Base-by-base conservation (phyloP, 2,329 filamentous ascomycete genomes). In the Fusarium cicatricum region DNA sequence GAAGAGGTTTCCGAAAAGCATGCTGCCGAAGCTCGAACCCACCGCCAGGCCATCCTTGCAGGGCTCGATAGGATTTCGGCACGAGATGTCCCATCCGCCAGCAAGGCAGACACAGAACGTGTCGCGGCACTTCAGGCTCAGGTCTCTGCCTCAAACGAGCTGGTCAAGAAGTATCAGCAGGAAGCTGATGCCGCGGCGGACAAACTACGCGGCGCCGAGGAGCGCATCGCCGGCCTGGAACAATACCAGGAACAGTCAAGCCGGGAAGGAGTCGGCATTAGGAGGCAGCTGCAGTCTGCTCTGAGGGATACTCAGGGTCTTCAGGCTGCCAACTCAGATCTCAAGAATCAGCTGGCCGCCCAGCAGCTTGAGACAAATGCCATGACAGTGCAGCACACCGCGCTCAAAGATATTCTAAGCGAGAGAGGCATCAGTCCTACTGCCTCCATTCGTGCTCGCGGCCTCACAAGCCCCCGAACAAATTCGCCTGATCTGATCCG, bases 211-310 rank as follows among this genome's bases (percentile, higher is more conserved):
- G 90, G 90, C 54, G 95, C 95, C 4, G 96, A 99, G 76, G 96
- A 98, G 78, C 88, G 95, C 36, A 98, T 99, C 72, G 96, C 95
- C 5, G 95, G 95, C 7, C 83, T 99, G 4, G 95, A 99, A 74
- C 91, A 92, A 23, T 98, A 98, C 73, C 95, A 99, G 76, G 95
- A 99, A 72, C 95, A 99, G 75, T 90, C 93, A 4, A 98, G 93
- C 74, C 86, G 95, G 38, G 96, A 99, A 74, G 92, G 92, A 42
- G 87, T 99, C 49, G 86, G 88, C 31, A 92, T 98, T 63, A 87
- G 95, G 49, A 89, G 95, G 71, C 94, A 98, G 71, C 83, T 99
- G 47, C 95, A 98, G 72, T 83, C 87, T 21, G 87, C 91, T 5
- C 82, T 97, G 73, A 89, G 89, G 62, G 94, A 99, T 53, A 87